A percentile compares a stretch with the other conserved stretches of the same genome.
Conservation (phyloP, 1,139 yeast genomes). For the Yamadazyma dushanensis region DNA sequence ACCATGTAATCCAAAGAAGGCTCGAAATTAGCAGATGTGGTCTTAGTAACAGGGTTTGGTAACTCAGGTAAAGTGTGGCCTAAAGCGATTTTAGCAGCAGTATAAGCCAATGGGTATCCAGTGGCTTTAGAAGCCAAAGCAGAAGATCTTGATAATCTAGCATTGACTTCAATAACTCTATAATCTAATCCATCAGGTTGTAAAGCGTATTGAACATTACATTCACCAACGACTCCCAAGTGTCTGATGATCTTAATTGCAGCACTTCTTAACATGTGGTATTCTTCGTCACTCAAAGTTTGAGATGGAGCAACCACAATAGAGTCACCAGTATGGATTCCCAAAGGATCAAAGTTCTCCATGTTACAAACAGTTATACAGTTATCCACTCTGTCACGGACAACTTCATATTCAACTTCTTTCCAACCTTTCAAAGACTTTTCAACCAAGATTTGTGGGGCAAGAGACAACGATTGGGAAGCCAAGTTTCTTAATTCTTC, state of each 20-base stretch:
- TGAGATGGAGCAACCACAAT: constrained; percentile 99
- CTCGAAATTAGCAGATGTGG: constrained; percentile 95
- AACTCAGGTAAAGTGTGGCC: constrained; percentile 94
- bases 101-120: constrained; percentile 96
- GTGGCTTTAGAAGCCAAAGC: constrained; percentile 98
- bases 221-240: constrained; percentile 98
- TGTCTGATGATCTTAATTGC: constrained; percentile 97
- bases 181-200: constrained; percentile 95
- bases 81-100: constrained; percentile 95
- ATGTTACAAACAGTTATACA: constrained; percentile 98
- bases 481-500: constrained; percentile 83
- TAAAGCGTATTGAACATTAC: constrained; percentile 96
- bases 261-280: constrained; percentile 96
- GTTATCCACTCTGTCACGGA: constrained; percentile 92
- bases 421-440: constrained; percentile 98
- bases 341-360: constrained; percentile 98
- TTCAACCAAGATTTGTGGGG: constrained; percentile 96
- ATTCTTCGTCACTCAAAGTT: constrained; percentile 94
- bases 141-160: constrained; percentile 94
- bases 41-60: constrained; percentile 94
- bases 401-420: constrained; percentile 98
- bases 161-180: constrained; percentile 96
- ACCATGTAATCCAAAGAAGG: constrained; percentile 97
- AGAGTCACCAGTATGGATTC: constrained; percentile 98
- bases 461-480: constrained; percentile 81